Percentiles rank a stretch among this genome's conserved stretches.
phyloP scores from a whole-genome alignment of 202 grass and related monocot species.

The Elaeis oleifera region DNA sequence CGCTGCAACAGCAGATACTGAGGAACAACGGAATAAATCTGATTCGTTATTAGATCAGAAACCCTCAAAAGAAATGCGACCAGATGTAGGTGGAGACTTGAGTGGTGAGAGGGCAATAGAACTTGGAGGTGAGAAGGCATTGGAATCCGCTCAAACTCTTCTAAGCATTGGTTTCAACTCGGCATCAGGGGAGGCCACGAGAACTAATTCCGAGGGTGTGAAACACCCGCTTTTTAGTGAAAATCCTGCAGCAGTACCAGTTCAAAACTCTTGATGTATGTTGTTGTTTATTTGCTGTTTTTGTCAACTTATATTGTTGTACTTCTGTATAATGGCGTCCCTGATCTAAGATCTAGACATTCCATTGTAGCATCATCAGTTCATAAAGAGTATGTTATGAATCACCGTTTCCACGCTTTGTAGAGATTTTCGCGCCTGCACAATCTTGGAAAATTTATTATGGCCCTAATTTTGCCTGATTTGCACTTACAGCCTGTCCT shows the following conservation, averaged over 20 bases:
- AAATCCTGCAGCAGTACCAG: slow-evolving; percentile 43
- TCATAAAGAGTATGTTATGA: too few species aligned
- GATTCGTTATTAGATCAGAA: slow-evolving; percentile 11
- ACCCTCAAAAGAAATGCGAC: slow-evolving; percentile 21
- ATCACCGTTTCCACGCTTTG: too few species aligned
- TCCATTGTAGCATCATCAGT: too few species aligned
- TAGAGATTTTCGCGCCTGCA: too few species aligned
- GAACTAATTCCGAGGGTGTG: slow-evolving; percentile 38
- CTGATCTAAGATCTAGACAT: background rate
- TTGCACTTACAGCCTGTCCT: too few species aligned
- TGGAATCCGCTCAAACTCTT: slow-evolving; percentile 54
- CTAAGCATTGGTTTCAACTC: slow-evolving; percentile 27
- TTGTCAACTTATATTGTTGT: slow-evolving; percentile 25
- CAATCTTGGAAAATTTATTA: too few species aligned
- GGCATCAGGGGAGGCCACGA: background rate
- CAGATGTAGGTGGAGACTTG: slow-evolving; percentile 22
- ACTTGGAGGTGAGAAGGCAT: slow-evolving; percentile 50
- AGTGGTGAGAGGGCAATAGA: slow-evolving; percentile 26
- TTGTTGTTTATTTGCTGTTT: slow-evolving; percentile 37
- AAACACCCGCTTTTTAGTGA: slow-evolving; percentile 47
- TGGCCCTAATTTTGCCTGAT: too few species aligned
- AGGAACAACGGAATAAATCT: slow-evolving; percentile 23
- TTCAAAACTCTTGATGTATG: slow-evolving; percentile 46
- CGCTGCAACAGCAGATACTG: slow-evolving; percentile 16
- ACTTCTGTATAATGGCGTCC: background rate